These are phyloP conservation scores for Ceriops zippeliana DNA, from an alignment of 345 rosid species.

Conservation along the genomic window DNA sequence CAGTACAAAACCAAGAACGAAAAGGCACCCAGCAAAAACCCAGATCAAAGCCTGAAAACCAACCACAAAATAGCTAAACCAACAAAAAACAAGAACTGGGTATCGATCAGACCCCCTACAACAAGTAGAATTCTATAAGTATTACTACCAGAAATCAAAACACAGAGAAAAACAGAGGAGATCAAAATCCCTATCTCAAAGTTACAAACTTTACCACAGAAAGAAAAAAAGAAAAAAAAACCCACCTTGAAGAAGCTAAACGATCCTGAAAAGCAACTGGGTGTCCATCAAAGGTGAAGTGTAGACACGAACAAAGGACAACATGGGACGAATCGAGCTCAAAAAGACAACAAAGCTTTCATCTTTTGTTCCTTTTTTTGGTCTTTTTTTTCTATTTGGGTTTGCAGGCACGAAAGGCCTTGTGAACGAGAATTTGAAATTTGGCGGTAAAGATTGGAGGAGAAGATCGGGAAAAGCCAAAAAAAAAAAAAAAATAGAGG, in stretches of 20 bases:
- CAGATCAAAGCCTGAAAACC: not conserved
- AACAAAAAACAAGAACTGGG: constrained; percentile 1
- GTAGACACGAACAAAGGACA: not conserved
- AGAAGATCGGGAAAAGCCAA: constrained; percentile 23
- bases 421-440: constrained; percentile 20
- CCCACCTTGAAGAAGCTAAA: not conserved
- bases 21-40: not conserved
- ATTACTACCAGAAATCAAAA: no score
- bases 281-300: not conserved
- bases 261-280: not conserved
- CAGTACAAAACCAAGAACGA: not conserved
- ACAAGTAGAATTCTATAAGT: not conserved
- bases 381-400: no score
- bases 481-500: not conserved
- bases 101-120: not conserved
- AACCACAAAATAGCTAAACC: not conserved
- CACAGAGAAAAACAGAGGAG: no score
- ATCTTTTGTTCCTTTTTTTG: no score
- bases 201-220: no score
- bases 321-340: constrained; percentile 5
- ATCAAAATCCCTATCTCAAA: constrained; percentile 15
- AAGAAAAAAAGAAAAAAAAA: not conserved
- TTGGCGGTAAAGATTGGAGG: constrained; percentile 24
- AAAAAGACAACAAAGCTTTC: not conserved
- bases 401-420: no score